These are phyloP conservation scores for Rhodotorula sp. DNA, from an alignment of 1,284 basidiomycete genomes.

Conservation along the genomic window DNA sequence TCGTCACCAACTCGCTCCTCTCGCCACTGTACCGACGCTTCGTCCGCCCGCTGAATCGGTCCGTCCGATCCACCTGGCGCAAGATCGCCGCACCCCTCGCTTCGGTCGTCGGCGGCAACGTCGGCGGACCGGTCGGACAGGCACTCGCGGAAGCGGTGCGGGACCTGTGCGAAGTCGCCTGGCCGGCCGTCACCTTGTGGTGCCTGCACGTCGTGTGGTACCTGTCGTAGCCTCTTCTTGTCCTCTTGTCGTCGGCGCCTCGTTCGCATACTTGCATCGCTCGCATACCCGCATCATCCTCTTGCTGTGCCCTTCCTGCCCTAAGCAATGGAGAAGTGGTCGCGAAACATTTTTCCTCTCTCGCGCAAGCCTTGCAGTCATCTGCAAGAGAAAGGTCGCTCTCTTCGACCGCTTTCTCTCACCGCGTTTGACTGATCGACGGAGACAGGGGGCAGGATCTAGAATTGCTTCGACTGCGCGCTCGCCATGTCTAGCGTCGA, in stretches of 20 bases:
- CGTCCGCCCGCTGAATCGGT: slow-evolving; percentile 5
- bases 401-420: no score
- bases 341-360: neutral
- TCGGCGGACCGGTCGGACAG: slow-evolving; percentile 8
- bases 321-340: no score
- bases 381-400: neutral
- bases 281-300: neutral
- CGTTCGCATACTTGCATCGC: neutral
- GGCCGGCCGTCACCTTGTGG: slow-evolving; percentile 20
- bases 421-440: no score
- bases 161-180: slow-evolving; percentile 11
- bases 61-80: neutral
- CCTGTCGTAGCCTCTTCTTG: neutral
- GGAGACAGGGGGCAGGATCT: neutral
- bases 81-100: neutral
- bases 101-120: neutral
- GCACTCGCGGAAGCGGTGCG: slow-evolving; percentile 8
- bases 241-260: neutral
- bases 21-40: neutral
- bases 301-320: no score
- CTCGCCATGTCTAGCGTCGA: neutral
- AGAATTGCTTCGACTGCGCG: neutral
- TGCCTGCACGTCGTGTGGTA: slow-evolving; percentile 15
- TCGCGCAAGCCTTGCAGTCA: no score
- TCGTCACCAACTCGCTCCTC: slow-evolving; percentile 13